Evolutionary conservation across 1,139 yeast species (phyloP).

Genomic region (Blastobotrys persicus): DNA sequence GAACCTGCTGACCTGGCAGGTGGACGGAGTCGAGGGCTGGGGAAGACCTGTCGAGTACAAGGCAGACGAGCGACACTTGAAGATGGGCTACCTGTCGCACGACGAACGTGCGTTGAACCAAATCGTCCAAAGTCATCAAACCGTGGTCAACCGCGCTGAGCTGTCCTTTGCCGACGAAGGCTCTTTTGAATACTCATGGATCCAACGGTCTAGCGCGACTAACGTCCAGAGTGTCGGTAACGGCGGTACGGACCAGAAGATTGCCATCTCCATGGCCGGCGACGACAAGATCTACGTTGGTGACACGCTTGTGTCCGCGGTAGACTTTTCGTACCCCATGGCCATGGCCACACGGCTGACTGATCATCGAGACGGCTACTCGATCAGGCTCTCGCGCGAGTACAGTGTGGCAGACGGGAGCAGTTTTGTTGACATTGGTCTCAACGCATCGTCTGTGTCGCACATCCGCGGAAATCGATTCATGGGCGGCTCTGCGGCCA

Average conservation of each 20-base stretch:
- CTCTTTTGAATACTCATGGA: constrained; percentile 18
- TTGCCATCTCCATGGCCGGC: constrained; percentile 18
- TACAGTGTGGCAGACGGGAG: constrained; percentile 5
- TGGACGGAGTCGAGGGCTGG: constrained; percentile 28
- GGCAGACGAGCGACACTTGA: neutral
- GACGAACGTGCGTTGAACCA: constrained; percentile 8
- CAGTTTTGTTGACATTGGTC: constrained; percentile 14
- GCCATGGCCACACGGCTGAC: constrained; percentile 2
- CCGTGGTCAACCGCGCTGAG: constrained; percentile 7
- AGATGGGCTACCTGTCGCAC: constrained; percentile 4
- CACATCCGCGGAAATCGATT: constrained; percentile 14
- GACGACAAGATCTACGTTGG: constrained; percentile 16
- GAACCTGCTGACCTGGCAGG: constrained; percentile 63
- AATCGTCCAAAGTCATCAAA: neutral
- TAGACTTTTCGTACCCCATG: constrained; percentile 11
- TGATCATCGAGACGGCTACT: constrained; percentile 37
- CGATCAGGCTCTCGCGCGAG: constrained; percentile 44
- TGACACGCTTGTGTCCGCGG: constrained; percentile 4
- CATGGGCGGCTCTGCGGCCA: constrained; percentile 13
- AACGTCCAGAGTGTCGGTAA: constrained; percentile 18
- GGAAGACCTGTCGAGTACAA: constrained; percentile 20
- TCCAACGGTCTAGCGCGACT: constrained; percentile 16
- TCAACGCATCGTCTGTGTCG: constrained; percentile 19
- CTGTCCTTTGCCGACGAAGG: constrained; percentile 14
- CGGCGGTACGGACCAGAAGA: constrained; percentile 18